phyloP scores from a whole-genome alignment of 2,329 filamentous ascomycete species.

The Botrytis byssoidea region DNA sequence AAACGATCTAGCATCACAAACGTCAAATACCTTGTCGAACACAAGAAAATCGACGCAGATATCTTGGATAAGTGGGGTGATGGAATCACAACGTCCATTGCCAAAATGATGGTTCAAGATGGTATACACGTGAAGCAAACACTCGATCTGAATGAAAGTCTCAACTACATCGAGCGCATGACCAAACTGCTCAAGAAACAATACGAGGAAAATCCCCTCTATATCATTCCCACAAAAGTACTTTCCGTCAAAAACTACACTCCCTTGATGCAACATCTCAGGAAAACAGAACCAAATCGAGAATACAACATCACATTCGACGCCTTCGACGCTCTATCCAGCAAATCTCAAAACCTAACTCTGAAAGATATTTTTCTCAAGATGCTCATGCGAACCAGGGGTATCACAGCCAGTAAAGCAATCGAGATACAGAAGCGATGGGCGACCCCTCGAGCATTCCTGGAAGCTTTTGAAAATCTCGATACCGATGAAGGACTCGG shows the following conservation, averaged over 20 bases:
- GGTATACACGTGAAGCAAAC: conserved; percentile 79
- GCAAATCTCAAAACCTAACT: conserved; percentile 73
- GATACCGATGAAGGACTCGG: neutral
- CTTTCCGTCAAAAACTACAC: conserved; percentile 66
- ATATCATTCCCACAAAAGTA: conserved; percentile 64
- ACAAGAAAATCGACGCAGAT: conserved; percentile 60
- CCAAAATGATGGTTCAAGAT: conserved; percentile 74
- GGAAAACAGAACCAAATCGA: conserved; percentile 46
- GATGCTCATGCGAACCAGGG: conserved; percentile 80
- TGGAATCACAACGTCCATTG: conserved; percentile 72
- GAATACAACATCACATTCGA: conserved; percentile 60
- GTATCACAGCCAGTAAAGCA: conserved; percentile 74
- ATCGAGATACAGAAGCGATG: conserved; percentile 77
- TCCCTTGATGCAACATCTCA: conserved; percentile 59
- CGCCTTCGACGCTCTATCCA: conserved; percentile 69
- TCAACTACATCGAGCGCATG: conserved; percentile 71
- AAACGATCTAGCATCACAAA: conserved; percentile 70
- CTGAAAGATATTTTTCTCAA: conserved; percentile 75
- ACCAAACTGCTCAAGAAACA: conserved; percentile 64
- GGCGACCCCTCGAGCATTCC: conserved; percentile 69
- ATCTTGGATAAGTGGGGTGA: conserved; percentile 60
- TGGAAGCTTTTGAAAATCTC: conserved; percentile 59
- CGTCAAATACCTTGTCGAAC: conserved; percentile 76
- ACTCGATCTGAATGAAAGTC: conserved; percentile 72
- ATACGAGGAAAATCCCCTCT: conserved; percentile 58